Evolutionary conservation across 805 yeast genomes (phyloP).

Genomic region (Saccharomycopsis sp.): DNA sequence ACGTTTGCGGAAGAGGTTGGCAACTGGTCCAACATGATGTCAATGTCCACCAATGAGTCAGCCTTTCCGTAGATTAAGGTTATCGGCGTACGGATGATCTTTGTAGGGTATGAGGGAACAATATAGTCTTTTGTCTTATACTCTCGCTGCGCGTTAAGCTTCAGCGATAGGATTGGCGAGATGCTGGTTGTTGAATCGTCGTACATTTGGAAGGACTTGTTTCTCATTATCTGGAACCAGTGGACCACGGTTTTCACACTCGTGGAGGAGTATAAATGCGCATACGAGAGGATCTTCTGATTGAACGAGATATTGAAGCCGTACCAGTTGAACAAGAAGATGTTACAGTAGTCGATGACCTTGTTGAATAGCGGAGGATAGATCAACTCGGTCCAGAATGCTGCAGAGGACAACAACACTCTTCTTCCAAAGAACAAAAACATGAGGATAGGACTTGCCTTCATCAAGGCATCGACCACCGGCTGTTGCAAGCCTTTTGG

Average conservation of each 20-base stretch:
- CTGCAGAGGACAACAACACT: conserved; percentile 68
- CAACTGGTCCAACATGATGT: conserved; percentile 60
- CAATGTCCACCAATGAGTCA: conserved; percentile 84
- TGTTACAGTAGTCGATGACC: conserved; percentile 65
- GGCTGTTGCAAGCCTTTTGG: conserved; percentile 79
- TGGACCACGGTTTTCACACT: conserved; percentile 91
- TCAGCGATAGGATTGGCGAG: conserved; percentile 7
- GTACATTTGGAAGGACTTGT: conserved; percentile 80
- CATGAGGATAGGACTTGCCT: conserved; percentile 68
- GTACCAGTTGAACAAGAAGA: conserved; percentile 72
- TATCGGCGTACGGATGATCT: conserved; percentile 64
- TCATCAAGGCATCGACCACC: conserved; percentile 65
- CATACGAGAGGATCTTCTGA: conserved; percentile 75
- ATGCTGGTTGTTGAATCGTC: conserved; percentile 36
- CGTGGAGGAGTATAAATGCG: conserved; percentile 86
- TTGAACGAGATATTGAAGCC: conserved; percentile 59
- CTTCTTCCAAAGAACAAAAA: conserved; percentile 66
- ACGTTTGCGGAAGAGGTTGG: conserved; percentile 41
- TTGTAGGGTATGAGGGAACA: conserved; percentile 56
- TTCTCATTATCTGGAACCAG: conserved; percentile 86
- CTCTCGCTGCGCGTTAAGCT: conserved; percentile 35
- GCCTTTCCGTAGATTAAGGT: conserved; percentile 68
- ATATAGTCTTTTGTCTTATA: conserved; percentile 24
- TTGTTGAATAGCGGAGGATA: conserved; percentile 70
- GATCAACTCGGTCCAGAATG: conserved; percentile 65